Percentiles rank a stretch among this genome's conserved stretches.
phyloP scores from a whole-genome alignment of 1,284 basidiomycete species.

The Inonotus hispidus region DNA sequence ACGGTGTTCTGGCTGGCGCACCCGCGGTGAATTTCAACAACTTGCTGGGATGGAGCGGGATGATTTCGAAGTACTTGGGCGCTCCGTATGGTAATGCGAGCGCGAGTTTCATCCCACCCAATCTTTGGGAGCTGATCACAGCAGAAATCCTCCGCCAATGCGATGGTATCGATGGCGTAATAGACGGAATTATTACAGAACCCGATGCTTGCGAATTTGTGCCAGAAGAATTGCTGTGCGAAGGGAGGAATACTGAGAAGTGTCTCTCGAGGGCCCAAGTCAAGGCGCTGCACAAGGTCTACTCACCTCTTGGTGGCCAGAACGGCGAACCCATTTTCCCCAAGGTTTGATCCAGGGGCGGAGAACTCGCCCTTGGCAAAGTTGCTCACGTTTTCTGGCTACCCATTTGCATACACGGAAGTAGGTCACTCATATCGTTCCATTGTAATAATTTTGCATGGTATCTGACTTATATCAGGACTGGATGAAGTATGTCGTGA shows the following conservation, averaged over 20 bases:
- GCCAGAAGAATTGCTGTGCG: slow-evolving; percentile 25
- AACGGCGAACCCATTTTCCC: slow-evolving; percentile 30
- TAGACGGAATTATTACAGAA: slow-evolving; percentile 31
- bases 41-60: slow-evolving; percentile 19
- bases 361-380: slow-evolving; percentile 10
- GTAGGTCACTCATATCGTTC: not conserved
- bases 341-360: slow-evolving; percentile 23
- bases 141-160: slow-evolving; percentile 30
- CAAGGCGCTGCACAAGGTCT: slow-evolving; percentile 29
- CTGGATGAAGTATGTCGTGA: slow-evolving; percentile 20
- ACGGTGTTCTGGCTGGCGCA: slow-evolving; percentile 30
- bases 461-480: slow-evolving; percentile 2
- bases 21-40: slow-evolving; percentile 26
- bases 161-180: slow-evolving; percentile 31
- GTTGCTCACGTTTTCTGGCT: slow-evolving; percentile 8
- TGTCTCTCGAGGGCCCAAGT: slow-evolving; percentile 32
- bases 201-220: slow-evolving; percentile 27
- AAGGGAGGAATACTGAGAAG: slow-evolving; percentile 22
- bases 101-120: slow-evolving; percentile 21
- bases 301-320: slow-evolving; percentile 27
- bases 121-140: slow-evolving; percentile 23
- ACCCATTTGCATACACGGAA: not conserved
- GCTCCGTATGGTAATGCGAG: slow-evolving; percentile 11
- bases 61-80: slow-evolving; percentile 19
- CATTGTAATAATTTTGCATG: too few species aligned